Evolutionary conservation across 106 monocot genomes (phyloP), one percentile per base, ranked within the genome.

Genomic region (Cymbidium sinense): DNA sequence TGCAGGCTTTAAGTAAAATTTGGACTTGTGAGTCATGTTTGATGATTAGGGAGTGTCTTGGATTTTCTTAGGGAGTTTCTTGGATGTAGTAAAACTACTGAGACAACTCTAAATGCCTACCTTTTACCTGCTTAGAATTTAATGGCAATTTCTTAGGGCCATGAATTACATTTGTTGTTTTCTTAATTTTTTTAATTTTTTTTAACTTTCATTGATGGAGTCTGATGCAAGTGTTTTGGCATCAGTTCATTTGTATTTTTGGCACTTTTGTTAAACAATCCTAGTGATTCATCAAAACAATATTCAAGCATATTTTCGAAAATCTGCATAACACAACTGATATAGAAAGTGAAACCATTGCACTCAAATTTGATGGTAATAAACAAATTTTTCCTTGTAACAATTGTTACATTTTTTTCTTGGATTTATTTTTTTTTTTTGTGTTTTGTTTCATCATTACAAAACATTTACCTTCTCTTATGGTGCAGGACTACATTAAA

Each of bases 401-500:
- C 54, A 19, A 4, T 72, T 21, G 4, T 52, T 37, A 28, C 39
- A 5, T 50, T 21, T n/a, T 5, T 80, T 30, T 81, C 7, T 8
- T 13, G 10, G 9, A 19, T 34, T 34, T 34, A 3, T n/a, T 18
- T 25, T 43, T 75, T n/a, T 43, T 44, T 75, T 50, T 15, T 31
- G 15, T 17, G 52, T n/a, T 75, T 74, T 44, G 6, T 64, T 79
- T 7, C 23, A 21, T 39, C 50, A 29, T 3, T 73, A 67, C 20
- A 72, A 23, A 8, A 50, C 15, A 78, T 76, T 37, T 43, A 18
- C 23, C 1, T 75, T 74, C 83, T 43, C 58, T 80, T 8, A 43
- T 65, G 31, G 67, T 85, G 77, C 87, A 98, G 98, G 98, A 94
- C 79, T 98, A 94, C 79, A 92, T 94, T 30, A 94, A 85, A 81